These are phyloP conservation scores for Cardamine occulta DNA, from an alignment of 345 rosid genomes.

Conservation along the genomic window DNA sequence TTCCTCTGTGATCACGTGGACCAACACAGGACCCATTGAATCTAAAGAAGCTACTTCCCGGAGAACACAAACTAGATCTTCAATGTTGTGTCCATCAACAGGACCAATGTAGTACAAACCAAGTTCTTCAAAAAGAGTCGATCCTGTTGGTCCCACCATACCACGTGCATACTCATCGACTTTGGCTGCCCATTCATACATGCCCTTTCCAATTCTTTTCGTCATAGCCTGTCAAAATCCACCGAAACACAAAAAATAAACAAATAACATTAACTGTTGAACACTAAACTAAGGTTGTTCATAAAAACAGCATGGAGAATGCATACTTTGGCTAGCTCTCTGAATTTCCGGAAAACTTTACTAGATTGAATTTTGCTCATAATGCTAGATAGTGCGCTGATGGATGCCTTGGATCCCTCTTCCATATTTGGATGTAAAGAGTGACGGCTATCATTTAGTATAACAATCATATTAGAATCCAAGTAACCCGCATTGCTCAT, in stretches of 20 bases:
- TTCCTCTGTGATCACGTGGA: slow-evolving; percentile 90
- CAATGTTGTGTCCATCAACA: slow-evolving; percentile 88
- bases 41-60: slow-evolving; percentile 79
- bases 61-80: slow-evolving; percentile 80
- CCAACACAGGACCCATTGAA: slow-evolving; percentile 90
- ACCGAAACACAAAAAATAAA: too few relatives aligned
- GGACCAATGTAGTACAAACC: slow-evolving; percentile 94
- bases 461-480: slow-evolving; percentile 88
- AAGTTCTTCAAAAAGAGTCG: slow-evolving; percentile 94
- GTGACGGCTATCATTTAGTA: slow-evolving; percentile 82
- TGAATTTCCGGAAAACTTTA: slow-evolving; percentile 73
- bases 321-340: slow-evolving; percentile 88
- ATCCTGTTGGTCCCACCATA: slow-evolving; percentile 87
- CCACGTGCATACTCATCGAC: slow-evolving; percentile 98
- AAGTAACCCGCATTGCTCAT: slow-evolving; percentile 95
- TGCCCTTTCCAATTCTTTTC: slow-evolving; percentile 77
- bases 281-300: too few relatives aligned
- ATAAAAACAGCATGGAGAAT: background rate
- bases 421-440: slow-evolving; percentile 75
- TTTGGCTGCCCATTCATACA: slow-evolving; percentile 95
- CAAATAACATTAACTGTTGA: too few relatives aligned
- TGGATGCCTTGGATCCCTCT: slow-evolving; percentile 74
- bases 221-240: slow-evolving; percentile 65
- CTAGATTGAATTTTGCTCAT: slow-evolving; percentile 91
- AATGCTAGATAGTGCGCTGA: slow-evolving; percentile 77